Evolutionary conservation across 2,329 filamentous ascomycete species (phyloP), one percentile per base, ranked within the genome.

Genomic region (Calonectria pseudoturangicola): DNA sequence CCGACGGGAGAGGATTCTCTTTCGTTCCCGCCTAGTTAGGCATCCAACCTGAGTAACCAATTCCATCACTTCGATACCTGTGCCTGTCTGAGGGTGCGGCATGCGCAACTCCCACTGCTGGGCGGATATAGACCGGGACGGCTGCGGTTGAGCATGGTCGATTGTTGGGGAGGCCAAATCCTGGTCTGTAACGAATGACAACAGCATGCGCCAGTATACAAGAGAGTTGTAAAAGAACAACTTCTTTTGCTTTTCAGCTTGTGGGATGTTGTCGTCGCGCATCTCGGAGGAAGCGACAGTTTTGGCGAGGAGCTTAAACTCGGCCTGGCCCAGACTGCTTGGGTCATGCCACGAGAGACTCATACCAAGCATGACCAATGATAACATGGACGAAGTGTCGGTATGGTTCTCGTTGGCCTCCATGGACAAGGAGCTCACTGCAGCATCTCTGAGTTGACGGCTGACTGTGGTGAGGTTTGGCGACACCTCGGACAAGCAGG

Each of bases 331-430:
- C 5, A 92, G 83, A 63, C 89, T 88, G 47, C 83, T 86, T 18
- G 88, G 85, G 56, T 91, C 87, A 68, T 92, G 90, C 90, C 90
- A 92, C 43, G 88, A 88, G 6, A 90, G 89, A 1, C 89, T 90
- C 68, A 90, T 87, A 3, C 90, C 90, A 0, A 92, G 86, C 77
- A 92, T 86, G 48, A 92, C 86, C 36, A 92, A 83, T 4, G 88
- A 89, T n/a, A 92, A 77, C 12, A 92, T 84, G 0, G 89, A 88
- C 67, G 88, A 89, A 47, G 90, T 89, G 21, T 89, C 85, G 71
- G 89, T 83, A 36, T 83, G 79, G 4, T 79, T 51, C 62, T 89
- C 87, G 16, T 86, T 84, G 16, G 88, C 86, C 8, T 90, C 84
- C n/a, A 86, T 86, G 21, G 87, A 86, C 33, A 88, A 84, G 5